phyloP scores from a whole-genome alignment of 2,329 filamentous ascomycete species.

The Venturiaceae sp. region DNA sequence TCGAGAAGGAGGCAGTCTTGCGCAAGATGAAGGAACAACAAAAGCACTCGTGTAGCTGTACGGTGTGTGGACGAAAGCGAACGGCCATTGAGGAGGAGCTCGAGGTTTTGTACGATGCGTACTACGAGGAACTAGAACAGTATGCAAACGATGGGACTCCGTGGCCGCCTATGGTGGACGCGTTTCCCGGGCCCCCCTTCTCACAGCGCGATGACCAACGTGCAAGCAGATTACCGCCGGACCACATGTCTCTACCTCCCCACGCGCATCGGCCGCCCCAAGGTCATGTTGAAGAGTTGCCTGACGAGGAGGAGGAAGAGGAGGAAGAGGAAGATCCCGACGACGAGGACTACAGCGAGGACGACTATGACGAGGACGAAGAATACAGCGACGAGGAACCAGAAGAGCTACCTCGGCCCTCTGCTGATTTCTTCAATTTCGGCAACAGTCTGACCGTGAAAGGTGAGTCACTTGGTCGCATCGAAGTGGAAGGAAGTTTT shows the following conservation, averaged over 20 bases:
- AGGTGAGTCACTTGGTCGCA: constrained; percentile 35
- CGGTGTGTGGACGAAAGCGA: constrained; percentile 90
- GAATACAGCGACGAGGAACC: constrained; percentile 56
- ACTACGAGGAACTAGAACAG: constrained; percentile 95
- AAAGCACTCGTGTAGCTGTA: constrained; percentile 97
- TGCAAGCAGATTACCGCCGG: constrained; percentile 46
- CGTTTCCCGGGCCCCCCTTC: constrained; percentile 52
- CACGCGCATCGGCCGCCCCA: constrained; percentile 45
- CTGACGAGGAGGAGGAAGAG: constrained; percentile 46
- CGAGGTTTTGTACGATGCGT: constrained; percentile 94
- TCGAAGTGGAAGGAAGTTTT: background rate
- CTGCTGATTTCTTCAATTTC: constrained; percentile 91
- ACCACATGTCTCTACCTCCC: constrained; percentile 48
- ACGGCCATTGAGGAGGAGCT: constrained; percentile 97
- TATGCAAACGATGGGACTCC: constrained; percentile 71
- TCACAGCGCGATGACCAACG: constrained; percentile 52
- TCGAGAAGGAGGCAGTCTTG: constrained; percentile 95
- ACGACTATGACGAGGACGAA: constrained; percentile 56
- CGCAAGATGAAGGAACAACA: constrained; percentile 99
- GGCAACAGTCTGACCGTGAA: constrained; percentile 96
- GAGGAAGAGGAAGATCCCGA: constrained; percentile 48
- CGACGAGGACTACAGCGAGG: constrained; percentile 42
- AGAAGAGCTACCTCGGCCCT: constrained; percentile 55
- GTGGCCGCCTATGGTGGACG: background rate
- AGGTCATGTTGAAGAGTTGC: constrained; percentile 32